A percentile compares a stretch with the other conserved stretches of the same genome.
Conservation (phyloP, 805 yeast genomes). For the Grigorovia transvaalensis region DNA sequence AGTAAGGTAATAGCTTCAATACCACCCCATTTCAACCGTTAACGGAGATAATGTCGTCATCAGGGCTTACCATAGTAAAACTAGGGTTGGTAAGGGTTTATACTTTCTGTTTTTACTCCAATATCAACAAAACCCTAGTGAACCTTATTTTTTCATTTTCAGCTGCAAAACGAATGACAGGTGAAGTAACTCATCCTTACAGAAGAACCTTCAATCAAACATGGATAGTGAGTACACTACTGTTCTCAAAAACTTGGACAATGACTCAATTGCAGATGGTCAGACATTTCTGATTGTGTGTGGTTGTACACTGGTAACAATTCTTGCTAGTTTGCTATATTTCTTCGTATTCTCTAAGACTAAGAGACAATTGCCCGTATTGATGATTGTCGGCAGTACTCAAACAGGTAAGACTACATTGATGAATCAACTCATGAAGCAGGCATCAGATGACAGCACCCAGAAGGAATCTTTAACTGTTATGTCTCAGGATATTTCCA, state of each 20-base stretch:
- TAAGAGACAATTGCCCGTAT: background rate
- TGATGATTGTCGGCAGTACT: background rate
- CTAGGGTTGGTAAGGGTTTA: too few species aligned
- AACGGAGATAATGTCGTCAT: too few species aligned
- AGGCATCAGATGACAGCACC: background rate
- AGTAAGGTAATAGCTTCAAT: too few species aligned
- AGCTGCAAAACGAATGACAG: background rate
- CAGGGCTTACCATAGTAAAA: too few species aligned
- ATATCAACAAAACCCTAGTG: too few species aligned
- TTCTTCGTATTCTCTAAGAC: background rate
- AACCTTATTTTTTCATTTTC: too few species aligned
- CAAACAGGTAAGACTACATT: background rate
- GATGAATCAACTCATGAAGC: background rate
- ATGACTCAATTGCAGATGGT: background rate
- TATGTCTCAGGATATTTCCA: conserved; percentile 42
- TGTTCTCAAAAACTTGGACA: background rate
- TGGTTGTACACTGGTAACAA: background rate
- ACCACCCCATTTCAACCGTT: too few species aligned
- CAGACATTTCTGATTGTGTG: background rate
- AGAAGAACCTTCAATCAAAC: too few species aligned
- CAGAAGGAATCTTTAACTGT: conserved; percentile 29
- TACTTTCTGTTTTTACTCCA: too few species aligned
- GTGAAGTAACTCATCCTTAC: background rate
- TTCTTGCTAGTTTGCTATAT: background rate
- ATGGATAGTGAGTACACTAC: background rate